phyloP scores from a whole-genome alignment of 352 stramenopile species.

The Pythium dissimile region DNA sequence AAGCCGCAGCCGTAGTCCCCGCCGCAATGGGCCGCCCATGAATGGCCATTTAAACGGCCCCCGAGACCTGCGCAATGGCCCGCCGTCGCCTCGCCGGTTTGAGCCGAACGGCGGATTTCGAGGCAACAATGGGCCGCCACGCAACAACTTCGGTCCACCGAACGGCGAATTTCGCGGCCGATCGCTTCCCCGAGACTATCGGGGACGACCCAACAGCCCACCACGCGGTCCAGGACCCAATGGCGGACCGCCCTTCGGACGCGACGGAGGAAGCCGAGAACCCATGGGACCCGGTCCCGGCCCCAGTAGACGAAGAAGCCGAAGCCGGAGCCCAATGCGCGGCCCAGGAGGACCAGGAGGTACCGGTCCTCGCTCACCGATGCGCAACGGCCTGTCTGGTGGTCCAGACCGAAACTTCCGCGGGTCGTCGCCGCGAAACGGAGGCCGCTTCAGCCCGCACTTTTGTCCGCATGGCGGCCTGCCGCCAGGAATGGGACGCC shows the following conservation, averaged over 20 bases:
- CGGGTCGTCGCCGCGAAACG: constrained; percentile 5
- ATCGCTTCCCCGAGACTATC: constrained; percentile 9
- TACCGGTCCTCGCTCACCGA: neutral
- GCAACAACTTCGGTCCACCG: constrained; percentile 3
- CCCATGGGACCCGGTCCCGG: constrained; percentile 9
- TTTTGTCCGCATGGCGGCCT: neutral
- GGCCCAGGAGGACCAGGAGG: constrained; percentile 2
- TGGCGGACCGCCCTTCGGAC: neutral
- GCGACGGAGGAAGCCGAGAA: neutral
- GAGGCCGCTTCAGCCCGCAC: constrained; percentile 5
- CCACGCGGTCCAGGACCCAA: neutral
- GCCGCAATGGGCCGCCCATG: constrained; percentile 6
- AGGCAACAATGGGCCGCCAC: neutral
- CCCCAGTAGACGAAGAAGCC: constrained; percentile 1
- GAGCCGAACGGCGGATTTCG: neutral
- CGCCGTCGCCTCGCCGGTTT: constrained; percentile 3
- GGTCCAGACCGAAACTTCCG: constrained; percentile 15
- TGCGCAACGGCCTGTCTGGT: neutral
- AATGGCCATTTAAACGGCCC: neutral
- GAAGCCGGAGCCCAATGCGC: constrained; percentile 7
- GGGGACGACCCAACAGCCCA: neutral
- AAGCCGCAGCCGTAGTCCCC: constrained; percentile 10
- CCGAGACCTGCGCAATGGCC: neutral
- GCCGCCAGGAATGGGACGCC: neutral
- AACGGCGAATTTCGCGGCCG: constrained; percentile 1